Evolutionary conservation across 2,329 filamentous ascomycete genomes (phyloP).

Genomic region (Stagonosporopsis cucurbitacearum): DNA sequence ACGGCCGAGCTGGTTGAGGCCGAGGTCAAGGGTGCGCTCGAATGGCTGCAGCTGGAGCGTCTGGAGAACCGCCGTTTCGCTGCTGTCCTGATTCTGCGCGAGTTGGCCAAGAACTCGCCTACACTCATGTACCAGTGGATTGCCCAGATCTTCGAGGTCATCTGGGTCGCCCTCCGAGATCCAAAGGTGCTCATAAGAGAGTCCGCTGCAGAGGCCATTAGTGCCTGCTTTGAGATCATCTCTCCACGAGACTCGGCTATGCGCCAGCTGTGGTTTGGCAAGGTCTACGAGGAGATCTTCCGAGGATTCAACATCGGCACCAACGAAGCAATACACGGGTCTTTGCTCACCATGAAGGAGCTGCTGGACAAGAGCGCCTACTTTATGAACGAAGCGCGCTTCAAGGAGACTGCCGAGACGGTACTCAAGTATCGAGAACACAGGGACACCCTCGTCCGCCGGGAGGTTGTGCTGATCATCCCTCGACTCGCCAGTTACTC

Average conservation of each 20-base stretch:
- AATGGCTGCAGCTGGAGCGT: conserved; percentile 95
- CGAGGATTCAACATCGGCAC: conserved; percentile 77
- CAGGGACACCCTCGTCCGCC: conserved; percentile 82
- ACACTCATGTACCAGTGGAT: conserved; percentile 97
- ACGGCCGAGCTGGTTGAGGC: conserved; percentile 96
- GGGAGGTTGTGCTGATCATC: conserved; percentile 88
- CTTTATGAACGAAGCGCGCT: conserved; percentile 94
- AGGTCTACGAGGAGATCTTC: conserved; percentile 86
- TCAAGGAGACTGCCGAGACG: conserved; percentile 90
- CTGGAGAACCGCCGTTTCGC: conserved; percentile 93
- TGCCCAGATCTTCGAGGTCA: conserved; percentile 91
- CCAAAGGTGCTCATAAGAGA: conserved; percentile 89
- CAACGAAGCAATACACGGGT: conserved; percentile 91
- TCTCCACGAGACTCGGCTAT: conserved; percentile 88
- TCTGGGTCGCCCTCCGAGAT: conserved; percentile 93
- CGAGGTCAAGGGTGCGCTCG: conserved; percentile 93
- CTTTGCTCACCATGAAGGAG: conserved; percentile 89
- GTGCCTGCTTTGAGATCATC: conserved; percentile 95
- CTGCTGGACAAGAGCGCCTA: conserved; percentile 93
- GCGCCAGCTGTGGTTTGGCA: conserved; percentile 85
- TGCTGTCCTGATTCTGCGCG: conserved; percentile 86
- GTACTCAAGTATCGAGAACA: conserved; percentile 93
- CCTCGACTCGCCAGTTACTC: conserved; percentile 92
- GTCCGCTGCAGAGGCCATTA: conserved; percentile 90
- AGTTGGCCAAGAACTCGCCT: conserved; percentile 89